Percentiles rank a stretch among this genome's conserved stretches.
phyloP scores from a whole-genome alignment of 768 basidiomycete genomes.

The Coprinellus micaceus region DNA sequence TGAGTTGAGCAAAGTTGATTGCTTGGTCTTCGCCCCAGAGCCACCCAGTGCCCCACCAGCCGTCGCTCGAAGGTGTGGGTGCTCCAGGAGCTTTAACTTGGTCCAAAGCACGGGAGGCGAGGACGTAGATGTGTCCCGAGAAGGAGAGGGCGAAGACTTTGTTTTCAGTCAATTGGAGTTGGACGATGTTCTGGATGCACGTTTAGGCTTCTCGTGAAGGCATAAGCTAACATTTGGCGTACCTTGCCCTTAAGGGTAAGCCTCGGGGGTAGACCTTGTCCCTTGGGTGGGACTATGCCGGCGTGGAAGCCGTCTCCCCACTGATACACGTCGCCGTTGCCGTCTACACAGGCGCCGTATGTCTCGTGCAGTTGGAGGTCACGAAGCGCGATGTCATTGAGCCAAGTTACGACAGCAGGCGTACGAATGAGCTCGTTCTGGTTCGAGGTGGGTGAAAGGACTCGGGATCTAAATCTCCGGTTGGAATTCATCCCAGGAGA shows the following conservation, averaged over 20 bases:
- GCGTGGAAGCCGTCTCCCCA: constrained; percentile 71
- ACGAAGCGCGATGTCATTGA: constrained; percentile 66
- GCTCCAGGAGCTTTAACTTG: constrained; percentile 40
- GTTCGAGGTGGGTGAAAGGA: constrained; percentile 39
- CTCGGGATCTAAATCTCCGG: constrained; percentile 36
- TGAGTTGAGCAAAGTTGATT: constrained; percentile 59
- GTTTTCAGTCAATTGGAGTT: constrained; percentile 55
- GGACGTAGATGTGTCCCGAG: constrained; percentile 69
- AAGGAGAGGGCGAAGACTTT: constrained; percentile 76
- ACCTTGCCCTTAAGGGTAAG: constrained; percentile 67
- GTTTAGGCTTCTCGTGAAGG: constrained; percentile 1
- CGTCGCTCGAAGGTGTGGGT: constrained; percentile 40
- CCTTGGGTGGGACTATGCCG: constrained; percentile 19
- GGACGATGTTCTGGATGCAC: constrained; percentile 59
- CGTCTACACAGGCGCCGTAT: constrained; percentile 75
- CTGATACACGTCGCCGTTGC: constrained; percentile 77
- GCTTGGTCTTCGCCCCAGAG: constrained; percentile 49
- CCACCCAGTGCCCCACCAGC: constrained; percentile 65
- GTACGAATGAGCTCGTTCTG: constrained; percentile 40
- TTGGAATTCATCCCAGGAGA: constrained; percentile 1
- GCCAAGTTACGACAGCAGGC: constrained; percentile 52
- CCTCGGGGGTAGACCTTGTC: constrained; percentile 31
- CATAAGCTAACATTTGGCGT: constrained; percentile 11
- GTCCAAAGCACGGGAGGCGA: constrained; percentile 48
- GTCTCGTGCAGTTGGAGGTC: constrained; percentile 65